Evolutionary conservation across 371 early-diverging fungal genomes (phyloP).

Genomic region (Saksenaea vasiformis): DNA sequence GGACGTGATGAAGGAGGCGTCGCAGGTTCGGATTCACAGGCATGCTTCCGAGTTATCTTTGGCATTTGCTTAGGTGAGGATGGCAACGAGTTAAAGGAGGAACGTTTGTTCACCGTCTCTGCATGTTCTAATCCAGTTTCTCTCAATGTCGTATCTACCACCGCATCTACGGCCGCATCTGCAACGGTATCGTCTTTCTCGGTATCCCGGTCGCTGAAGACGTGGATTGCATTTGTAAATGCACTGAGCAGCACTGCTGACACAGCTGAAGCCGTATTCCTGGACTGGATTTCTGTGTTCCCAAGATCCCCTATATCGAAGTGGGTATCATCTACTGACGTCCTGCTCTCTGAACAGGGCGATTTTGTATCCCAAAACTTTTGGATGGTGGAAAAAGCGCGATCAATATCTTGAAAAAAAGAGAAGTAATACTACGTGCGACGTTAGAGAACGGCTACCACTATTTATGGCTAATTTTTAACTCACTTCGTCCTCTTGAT

Average conservation of each 20-base stretch:
- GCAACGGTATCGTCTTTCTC: not conserved
- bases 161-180: no score
- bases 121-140: not conserved
- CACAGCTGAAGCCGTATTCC: slow-evolving; percentile 14
- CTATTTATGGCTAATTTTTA: not conserved
- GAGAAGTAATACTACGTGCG: slow-evolving; percentile 64
- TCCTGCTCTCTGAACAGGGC: not conserved
- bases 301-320: slow-evolving; percentile 1
- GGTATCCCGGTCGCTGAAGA: not conserved
- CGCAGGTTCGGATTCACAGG: not conserved
- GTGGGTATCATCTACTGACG: slow-evolving; percentile 4
- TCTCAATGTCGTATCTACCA: not conserved
- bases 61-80: not conserved
- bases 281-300: slow-evolving; percentile 4
- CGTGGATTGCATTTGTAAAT: slow-evolving; percentile 1
- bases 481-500: slow-evolving; percentile 56
- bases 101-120: not conserved
- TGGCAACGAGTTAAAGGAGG: not conserved
- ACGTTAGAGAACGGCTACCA: not conserved
- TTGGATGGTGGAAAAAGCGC: slow-evolving; percentile 26
- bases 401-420: slow-evolving; percentile 55
- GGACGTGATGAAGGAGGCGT: not conserved
- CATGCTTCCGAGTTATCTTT: not conserved
- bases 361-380: slow-evolving; percentile 17
- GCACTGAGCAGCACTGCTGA: slow-evolving; percentile 18